Conservation (phyloP, 768 basidiomycete genomes). For the Cubamyces lactineus region DNA sequence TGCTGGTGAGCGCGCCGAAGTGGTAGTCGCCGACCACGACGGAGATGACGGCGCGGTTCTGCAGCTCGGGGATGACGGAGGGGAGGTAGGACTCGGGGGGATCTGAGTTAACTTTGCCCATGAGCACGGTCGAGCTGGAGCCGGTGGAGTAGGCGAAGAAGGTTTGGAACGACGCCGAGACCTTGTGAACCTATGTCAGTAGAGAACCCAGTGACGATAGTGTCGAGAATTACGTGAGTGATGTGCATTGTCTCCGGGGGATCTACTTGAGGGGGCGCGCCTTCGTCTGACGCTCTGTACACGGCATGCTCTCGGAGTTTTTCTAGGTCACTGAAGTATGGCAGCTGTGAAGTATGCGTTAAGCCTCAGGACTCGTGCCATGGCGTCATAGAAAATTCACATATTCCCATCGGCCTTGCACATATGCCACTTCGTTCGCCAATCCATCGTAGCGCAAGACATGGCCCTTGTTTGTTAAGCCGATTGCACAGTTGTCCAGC, state of each 20-base stretch:
- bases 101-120: slow-evolving; percentile 50
- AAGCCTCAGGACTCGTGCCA: slow-evolving; percentile 1
- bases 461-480: slow-evolving; percentile 79
- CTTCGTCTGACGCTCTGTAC: slow-evolving; percentile 35
- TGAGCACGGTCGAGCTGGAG: slow-evolving; percentile 69
- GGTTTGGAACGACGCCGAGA: slow-evolving; percentile 82
- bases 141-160: slow-evolving; percentile 85
- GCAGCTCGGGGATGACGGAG: slow-evolving; percentile 71
- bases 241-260: slow-evolving; percentile 58
- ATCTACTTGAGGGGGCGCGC: slow-evolving; percentile 23
- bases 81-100: slow-evolving; percentile 38
- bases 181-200: slow-evolving; percentile 37
- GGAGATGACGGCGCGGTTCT: slow-evolving; percentile 79
- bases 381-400: slow-evolving; percentile 45
- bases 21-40: slow-evolving; percentile 94
- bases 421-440: slow-evolving; percentile 42
- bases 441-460: slow-evolving; percentile 66
- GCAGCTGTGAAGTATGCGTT: slow-evolving; percentile 52
- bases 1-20: slow-evolving; percentile 77
- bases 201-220: slow-evolving; percentile 6
- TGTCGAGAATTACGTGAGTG: slow-evolving; percentile 65
- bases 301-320: slow-evolving; percentile 49
- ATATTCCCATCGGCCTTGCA: slow-evolving; percentile 66
- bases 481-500: slow-evolving; percentile 72
- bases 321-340: slow-evolving; percentile 68